Conservation (phyloP, 2,329 filamentous ascomycete genomes). For the Immersiporthe knoxdaviesiana region DNA sequence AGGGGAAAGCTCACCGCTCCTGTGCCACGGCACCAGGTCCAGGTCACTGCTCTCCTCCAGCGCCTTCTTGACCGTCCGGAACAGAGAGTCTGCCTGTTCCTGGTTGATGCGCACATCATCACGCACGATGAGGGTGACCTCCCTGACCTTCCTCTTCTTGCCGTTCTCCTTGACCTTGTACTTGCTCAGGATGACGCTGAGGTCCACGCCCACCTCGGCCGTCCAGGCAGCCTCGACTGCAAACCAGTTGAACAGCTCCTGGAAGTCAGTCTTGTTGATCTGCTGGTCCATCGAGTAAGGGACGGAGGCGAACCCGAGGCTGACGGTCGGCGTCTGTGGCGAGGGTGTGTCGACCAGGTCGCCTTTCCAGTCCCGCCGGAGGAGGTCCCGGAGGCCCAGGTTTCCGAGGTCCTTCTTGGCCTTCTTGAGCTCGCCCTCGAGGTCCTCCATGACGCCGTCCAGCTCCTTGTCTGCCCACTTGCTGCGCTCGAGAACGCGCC, state of each 20-base stretch:
- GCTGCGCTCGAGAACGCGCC: slow-evolving; percentile 46
- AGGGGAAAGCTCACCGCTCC: slow-evolving; percentile 43
- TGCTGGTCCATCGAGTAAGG: slow-evolving; percentile 51
- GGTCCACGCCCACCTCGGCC: slow-evolving; percentile 47
- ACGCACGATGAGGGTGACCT: slow-evolving; percentile 48
- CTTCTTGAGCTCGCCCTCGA: slow-evolving; percentile 43
- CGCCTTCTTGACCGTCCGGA: slow-evolving; percentile 44
- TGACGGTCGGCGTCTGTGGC: slow-evolving; percentile 49
- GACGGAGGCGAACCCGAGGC: slow-evolving; percentile 49
- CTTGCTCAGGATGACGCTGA: slow-evolving; percentile 49
- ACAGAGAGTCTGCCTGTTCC: slow-evolving; percentile 47
- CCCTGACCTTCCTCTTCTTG: slow-evolving; percentile 49
- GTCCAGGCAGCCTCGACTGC: slow-evolving; percentile 53
- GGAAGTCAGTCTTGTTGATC: slow-evolving; percentile 49
- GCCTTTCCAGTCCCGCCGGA: slow-evolving; percentile 52
- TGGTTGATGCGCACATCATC: slow-evolving; percentile 49
- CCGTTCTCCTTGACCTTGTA: slow-evolving; percentile 46
- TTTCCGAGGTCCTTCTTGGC: slow-evolving; percentile 48
- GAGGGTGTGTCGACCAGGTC: slow-evolving; percentile 50
- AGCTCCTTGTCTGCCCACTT: slow-evolving; percentile 45
- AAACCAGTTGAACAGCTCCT: slow-evolving; percentile 53
- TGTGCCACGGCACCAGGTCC: slow-evolving; percentile 47
- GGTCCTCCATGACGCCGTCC: slow-evolving; percentile 45
- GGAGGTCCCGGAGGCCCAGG: slow-evolving; percentile 47
- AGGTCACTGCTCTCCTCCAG: slow-evolving; percentile 44